A percentile compares a stretch with the other conserved stretches of the same genome.
phyloP scores from a whole-genome alignment of 192 early-diverging fungal genomes.

The Linnemannia exigua region DNA sequence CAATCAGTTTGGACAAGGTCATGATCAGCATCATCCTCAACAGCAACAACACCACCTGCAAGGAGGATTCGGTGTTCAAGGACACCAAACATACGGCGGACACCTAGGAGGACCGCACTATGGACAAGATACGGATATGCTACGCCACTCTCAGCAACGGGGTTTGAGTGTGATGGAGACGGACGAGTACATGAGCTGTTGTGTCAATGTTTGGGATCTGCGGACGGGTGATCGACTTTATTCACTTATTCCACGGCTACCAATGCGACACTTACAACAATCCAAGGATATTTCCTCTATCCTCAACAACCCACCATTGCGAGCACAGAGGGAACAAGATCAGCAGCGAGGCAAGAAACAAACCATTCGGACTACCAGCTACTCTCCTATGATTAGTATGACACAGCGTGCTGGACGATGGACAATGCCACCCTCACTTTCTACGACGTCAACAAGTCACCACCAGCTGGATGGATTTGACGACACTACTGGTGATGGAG shows the following conservation, averaged over 20 bases:
- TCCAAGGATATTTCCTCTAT: constrained; percentile 12
- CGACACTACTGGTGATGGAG: neutral
- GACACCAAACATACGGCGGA: neutral
- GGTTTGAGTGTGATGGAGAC: neutral
- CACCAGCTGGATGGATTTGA: neutral
- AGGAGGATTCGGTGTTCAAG: neutral
- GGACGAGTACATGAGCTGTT: constrained; percentile 42
- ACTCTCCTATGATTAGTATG: neutral
- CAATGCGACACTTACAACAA: constrained; percentile 12
- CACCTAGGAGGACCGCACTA: neutral
- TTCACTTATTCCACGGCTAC: constrained; percentile 54
- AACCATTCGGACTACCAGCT: constrained; percentile 5
- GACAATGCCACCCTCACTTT: neutral
- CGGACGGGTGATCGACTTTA: constrained; percentile 57
- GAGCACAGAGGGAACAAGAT: neutral
- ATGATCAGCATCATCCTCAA: neutral
- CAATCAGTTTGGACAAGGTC: neutral
- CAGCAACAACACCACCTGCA: constrained; percentile 15
- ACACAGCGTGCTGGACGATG: neutral
- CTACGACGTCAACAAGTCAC: neutral
- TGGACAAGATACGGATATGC: neutral
- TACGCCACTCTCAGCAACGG: neutral
- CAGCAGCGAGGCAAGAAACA: neutral
- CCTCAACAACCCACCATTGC: neutral
- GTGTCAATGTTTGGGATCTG: constrained; percentile 66